phyloP scores from a whole-genome alignment of 306 rosid genomes.

The Acacia melanoxylon region DNA sequence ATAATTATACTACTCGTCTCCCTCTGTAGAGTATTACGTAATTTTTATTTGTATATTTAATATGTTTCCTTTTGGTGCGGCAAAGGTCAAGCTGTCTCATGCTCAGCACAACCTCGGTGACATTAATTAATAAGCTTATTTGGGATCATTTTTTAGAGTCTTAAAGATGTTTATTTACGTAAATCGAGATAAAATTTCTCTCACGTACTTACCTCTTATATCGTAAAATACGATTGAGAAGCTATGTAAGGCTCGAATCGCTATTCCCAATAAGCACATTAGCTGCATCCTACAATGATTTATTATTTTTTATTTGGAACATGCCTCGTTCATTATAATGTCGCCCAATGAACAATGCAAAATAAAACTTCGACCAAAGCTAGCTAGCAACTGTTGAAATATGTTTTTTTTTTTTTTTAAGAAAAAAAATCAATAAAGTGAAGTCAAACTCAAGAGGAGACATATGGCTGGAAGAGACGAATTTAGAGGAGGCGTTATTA shows the following conservation, averaged over 20 bases:
- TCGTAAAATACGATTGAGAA: too few relatives aligned
- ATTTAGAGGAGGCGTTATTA: neutral
- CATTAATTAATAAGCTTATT: too few relatives aligned
- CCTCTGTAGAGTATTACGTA: neutral
- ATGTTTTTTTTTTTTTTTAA: too few relatives aligned
- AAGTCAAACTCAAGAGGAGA: neutral
- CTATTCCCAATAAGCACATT: too few relatives aligned
- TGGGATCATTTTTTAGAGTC: too few relatives aligned
- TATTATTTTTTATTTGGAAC: neutral
- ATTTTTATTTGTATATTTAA: neutral
- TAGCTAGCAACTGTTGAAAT: neutral
- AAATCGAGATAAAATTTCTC: too few relatives aligned
- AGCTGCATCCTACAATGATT: neutral
- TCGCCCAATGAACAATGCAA: neutral
- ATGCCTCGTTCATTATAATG: neutral
- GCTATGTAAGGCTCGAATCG: too few relatives aligned
- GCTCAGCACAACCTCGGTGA: neutral
- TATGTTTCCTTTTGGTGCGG: neutral
- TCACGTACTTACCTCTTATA: too few relatives aligned
- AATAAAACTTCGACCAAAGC: neutral
- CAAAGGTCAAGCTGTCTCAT: neutral
- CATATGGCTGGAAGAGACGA: neutral
- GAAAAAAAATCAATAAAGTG: neutral
- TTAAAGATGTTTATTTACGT: too few relatives aligned
- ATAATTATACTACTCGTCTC: neutral